A percentile compares a stretch with the other conserved stretches of the same genome.
These are phyloP conservation scores for Trichosanthes cucumerina DNA, from an alignment of 306 rosid genomes.

Conservation along the genomic window DNA sequence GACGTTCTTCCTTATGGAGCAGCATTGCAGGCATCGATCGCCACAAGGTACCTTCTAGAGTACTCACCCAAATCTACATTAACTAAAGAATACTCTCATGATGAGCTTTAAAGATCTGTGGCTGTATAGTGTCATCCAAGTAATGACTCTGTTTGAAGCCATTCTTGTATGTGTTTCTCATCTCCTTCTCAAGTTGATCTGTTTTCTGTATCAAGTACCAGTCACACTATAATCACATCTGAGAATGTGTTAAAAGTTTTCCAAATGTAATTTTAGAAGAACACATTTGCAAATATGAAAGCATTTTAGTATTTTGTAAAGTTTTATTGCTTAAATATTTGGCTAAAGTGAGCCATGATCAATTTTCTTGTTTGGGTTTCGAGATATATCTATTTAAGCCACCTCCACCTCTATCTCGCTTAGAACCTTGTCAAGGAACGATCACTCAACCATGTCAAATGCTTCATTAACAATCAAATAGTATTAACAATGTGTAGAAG, in stretches of 20 bases:
- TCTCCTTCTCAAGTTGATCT: not conserved
- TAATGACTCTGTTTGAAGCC: not conserved
- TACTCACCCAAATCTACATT: not conserved
- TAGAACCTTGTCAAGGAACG: too few species aligned
- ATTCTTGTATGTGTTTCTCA: not conserved
- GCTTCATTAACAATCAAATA: too few species aligned
- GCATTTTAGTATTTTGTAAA: not conserved
- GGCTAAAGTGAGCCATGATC: too few species aligned
- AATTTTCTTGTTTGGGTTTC: not conserved
- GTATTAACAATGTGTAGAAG: too few species aligned
- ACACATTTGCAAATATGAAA: not conserved
- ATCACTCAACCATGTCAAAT: too few species aligned
- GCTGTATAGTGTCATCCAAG: not conserved
- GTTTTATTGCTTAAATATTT: too few species aligned
- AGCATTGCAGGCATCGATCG: slow-evolving; percentile 34
- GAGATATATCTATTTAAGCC: not conserved
- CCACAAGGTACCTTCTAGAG: slow-evolving; percentile 24
- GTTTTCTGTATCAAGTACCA: not conserved
- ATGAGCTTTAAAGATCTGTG: not conserved
- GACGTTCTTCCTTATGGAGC: slow-evolving; percentile 42
- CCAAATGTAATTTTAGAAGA: not conserved
- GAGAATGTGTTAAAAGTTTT: not conserved
- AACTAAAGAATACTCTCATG: not conserved
- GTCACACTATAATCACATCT: not conserved
- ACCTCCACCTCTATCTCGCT: too few species aligned